These are phyloP conservation scores for Physcia stellaris DNA, from an alignment of 495 filamentous ascomycete genomes.

Conservation along the genomic window DNA sequence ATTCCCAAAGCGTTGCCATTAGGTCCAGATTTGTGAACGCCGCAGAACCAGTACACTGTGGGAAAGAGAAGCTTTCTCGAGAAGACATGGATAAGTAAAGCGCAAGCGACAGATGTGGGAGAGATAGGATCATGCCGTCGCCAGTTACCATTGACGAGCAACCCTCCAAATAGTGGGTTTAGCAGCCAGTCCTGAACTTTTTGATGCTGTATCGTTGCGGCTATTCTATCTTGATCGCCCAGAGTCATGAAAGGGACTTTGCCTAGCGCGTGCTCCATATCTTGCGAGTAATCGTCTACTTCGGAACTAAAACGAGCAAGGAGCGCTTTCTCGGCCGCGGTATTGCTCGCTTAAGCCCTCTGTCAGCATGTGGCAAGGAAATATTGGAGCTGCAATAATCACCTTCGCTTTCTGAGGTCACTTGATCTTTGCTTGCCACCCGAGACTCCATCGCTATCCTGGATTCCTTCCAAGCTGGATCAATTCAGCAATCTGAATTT, in stretches of 20 bases:
- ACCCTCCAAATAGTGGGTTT: constrained; percentile 1
- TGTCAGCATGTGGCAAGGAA: neutral
- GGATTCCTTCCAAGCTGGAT: constrained; percentile 2
- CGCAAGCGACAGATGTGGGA: constrained; percentile 9
- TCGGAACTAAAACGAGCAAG: constrained; percentile 1
- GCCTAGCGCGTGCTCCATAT: constrained; percentile 5
- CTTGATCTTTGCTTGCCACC: neutral
- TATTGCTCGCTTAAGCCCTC: constrained; percentile 1
- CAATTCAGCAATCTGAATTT: neutral
- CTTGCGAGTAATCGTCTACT: neutral
- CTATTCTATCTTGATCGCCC: constrained; percentile 8
- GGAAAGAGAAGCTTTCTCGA: constrained; percentile 2
- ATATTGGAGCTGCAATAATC: neutral
- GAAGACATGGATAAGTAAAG: constrained; percentile 7
- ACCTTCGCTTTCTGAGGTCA: neutral
- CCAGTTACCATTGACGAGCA: constrained; percentile 10
- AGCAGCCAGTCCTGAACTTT: constrained; percentile 3
- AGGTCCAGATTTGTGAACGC: constrained; percentile 1
- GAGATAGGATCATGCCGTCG: constrained; percentile 8
- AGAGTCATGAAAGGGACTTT: constrained; percentile 1
- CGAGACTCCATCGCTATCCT: neutral
- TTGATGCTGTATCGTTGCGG: constrained; percentile 4
- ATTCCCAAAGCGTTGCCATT: constrained; percentile 7
- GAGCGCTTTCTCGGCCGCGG: constrained; percentile 4
- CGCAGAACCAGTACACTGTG: constrained; percentile 9